Percentiles rank a stretch among this genome's conserved stretches.
Evolutionary conservation across 2,329 filamentous ascomycete genomes (phyloP).

Genomic region (Periconia macrospinosa): DNA sequence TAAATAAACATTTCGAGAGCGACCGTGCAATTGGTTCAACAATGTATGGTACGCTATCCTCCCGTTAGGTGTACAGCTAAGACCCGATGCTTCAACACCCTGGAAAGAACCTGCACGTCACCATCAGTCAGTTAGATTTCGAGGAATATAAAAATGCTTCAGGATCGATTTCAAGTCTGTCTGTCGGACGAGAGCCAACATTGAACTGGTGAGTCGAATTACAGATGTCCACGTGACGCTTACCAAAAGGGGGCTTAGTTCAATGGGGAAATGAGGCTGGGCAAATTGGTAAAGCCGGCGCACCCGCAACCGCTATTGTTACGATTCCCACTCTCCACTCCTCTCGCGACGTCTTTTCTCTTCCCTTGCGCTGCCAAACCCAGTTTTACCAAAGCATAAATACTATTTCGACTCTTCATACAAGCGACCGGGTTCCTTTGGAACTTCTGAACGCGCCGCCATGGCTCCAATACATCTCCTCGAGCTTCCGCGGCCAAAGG

Average conservation of each 20-base stretch:
- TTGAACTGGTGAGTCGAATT: not conserved
- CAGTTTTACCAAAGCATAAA: slow-evolving; percentile 21
- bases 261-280: slow-evolving; percentile 8
- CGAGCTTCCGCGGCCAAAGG: slow-evolving; percentile 43
- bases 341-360: slow-evolving; percentile 6
- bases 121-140: not conserved
- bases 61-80: too few species aligned
- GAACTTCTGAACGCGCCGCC: slow-evolving; percentile 16
- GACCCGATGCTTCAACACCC: too few species aligned
- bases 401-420: slow-evolving; percentile 9
- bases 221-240: slow-evolving; percentile 12
- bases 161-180: not conserved
- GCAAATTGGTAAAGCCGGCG: slow-evolving; percentile 10
- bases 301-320: slow-evolving; percentile 11
- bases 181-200: not conserved
- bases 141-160: not conserved
- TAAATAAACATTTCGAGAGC: too few species aligned
- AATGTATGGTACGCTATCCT: too few species aligned
- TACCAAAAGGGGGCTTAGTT: slow-evolving; percentile 11
- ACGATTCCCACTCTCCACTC: slow-evolving; percentile 5
- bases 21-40: too few species aligned
- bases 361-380: not conserved
- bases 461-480: slow-evolving; percentile 38
- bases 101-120: not conserved
- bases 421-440: not conserved